Evolutionary conservation across 768 basidiomycete species (phyloP), one percentile per base, ranked within the genome.

Genomic region (Kwoniella dendrophila): DNA sequence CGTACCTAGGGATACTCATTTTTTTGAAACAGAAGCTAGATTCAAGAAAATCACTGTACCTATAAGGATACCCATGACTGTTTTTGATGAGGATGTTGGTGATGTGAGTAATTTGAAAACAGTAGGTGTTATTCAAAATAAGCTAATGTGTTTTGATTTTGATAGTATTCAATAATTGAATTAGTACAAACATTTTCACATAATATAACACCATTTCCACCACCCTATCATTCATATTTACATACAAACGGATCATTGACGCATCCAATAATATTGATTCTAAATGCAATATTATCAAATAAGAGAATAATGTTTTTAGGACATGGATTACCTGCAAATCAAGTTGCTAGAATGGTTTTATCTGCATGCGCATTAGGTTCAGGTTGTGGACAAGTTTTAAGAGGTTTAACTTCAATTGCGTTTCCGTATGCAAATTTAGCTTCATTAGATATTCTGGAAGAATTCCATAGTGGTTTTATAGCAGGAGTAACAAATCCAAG

Each of bases 401-500:
- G 88, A 51, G 95, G 93, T 2, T 90, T 96, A 73, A 89, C 90
- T 47, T 90, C 91, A 71, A 86, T 92, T 16, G 88, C 92, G 1
- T 98, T 97, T 77, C 95, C 96, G 0, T 99, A 99, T 73, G 91
- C 93, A 3, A 95, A 91, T 75, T 82, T 99, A 68, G 87, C 78
- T 83, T 67, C 79, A 58, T 82, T 89, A 59, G 93, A 95, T 67
- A 90, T 94, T 71, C 89, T 94, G 85, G 89, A 94, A 79, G 81
- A 81, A 88, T 83, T 44, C 38, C n/a, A n/a, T n/a, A 87, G 90
- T 3, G 95, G 91, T 12, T 99, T 88, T 74, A 93, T 99, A 54
- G 96, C 94, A 10, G 96, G 96, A 1, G 95, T 98, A 2, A 94
- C 91, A 0, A 99, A 99, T 72, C 96, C 94, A 1, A 92, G 97